A percentile compares a stretch with the other conserved stretches of the same genome.
Conservation (phyloP, 169 alveolate genomes). For the Besnoitia besnoiti region DNA sequence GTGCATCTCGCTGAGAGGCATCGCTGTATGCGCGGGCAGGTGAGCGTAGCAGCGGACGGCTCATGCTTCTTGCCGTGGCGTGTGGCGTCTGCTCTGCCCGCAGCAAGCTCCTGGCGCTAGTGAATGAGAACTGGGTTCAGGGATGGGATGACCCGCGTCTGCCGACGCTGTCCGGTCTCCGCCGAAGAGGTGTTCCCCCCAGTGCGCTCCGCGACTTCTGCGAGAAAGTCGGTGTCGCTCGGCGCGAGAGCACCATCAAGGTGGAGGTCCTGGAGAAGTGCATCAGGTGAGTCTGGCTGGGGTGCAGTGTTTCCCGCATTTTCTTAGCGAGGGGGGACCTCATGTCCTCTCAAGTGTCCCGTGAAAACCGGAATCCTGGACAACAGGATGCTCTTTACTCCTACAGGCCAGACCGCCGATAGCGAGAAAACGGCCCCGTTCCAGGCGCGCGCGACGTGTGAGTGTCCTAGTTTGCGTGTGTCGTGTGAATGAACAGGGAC, state of each 20-base stretch:
- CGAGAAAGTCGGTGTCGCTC: slow-evolving; percentile 95
- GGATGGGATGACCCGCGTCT: slow-evolving; percentile 99
- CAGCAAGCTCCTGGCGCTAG: slow-evolving; percentile 90
- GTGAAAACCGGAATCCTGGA: too few relatives aligned
- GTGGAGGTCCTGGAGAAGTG: slow-evolving; percentile 94
- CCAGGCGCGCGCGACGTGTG: too few relatives aligned
- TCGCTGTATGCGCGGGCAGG: too few relatives aligned
- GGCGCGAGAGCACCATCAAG: slow-evolving; percentile 93
- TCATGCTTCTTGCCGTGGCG: too few relatives aligned
- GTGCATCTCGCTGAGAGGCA: too few relatives aligned
- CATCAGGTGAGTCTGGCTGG: slow-evolving; percentile 85
- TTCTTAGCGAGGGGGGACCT: too few relatives aligned
- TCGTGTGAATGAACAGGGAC: slow-evolving; percentile 23
- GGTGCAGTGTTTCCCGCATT: too few relatives aligned
- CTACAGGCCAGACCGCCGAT: too few relatives aligned
- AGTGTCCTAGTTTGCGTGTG: neutral
- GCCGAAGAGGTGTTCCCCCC: slow-evolving; percentile 96
- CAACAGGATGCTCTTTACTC: neutral
- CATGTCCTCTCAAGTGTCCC: too few relatives aligned
- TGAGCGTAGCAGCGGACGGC: too few relatives aligned
- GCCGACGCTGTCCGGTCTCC: slow-evolving; percentile 97
- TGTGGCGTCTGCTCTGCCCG: too few relatives aligned
- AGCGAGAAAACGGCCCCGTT: too few relatives aligned
- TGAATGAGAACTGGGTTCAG: slow-evolving; percentile 85
- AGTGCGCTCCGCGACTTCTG: slow-evolving; percentile 83